Conservation (phyloP, 768 basidiomycete species). For the Guyanaporus albipodus region DNA sequence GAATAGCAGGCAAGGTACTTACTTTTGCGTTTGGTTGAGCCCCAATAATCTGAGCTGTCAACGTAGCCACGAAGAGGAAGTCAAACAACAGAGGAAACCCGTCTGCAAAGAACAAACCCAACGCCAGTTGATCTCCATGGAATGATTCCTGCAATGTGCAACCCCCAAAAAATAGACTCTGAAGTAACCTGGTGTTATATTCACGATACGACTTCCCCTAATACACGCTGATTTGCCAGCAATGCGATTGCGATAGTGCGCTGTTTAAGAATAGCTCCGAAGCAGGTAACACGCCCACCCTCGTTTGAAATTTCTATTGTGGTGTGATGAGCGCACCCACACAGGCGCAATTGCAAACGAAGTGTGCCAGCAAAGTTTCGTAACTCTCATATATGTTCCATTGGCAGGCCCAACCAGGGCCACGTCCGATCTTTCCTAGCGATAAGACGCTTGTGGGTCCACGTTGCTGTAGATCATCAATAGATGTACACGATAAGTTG, state of each 20-base stretch:
- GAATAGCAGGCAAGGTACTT: conserved; percentile 15
- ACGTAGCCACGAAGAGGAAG: background rate
- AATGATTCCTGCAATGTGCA: background rate
- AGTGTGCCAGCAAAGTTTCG: too few species aligned
- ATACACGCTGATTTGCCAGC: conserved; percentile 7
- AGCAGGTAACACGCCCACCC: background rate
- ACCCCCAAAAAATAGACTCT: conserved; percentile 4
- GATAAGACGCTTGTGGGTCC: conserved; percentile 21
- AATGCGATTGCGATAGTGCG: conserved; percentile 6
- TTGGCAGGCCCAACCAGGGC: too few species aligned
- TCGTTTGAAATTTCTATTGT: background rate
- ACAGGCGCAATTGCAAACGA: background rate
- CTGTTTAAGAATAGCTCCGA: too few species aligned
- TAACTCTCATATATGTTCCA: too few species aligned
- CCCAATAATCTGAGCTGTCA: conserved; percentile 7
- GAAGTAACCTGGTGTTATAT: conserved; percentile 21
- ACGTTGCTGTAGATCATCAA: conserved; percentile 21
- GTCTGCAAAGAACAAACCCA: background rate
- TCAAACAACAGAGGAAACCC: background rate
- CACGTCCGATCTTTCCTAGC: conserved; percentile 11
- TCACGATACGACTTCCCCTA: background rate
- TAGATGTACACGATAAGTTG: conserved; percentile 1
- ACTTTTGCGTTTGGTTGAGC: background rate
- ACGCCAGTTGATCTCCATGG: background rate
- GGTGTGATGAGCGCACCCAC: background rate